Percentiles rank a stretch among this genome's conserved stretches.
Evolutionary conservation across 148 eudicot species (phyloP).

Genomic region (Pouteria glomerata): DNA sequence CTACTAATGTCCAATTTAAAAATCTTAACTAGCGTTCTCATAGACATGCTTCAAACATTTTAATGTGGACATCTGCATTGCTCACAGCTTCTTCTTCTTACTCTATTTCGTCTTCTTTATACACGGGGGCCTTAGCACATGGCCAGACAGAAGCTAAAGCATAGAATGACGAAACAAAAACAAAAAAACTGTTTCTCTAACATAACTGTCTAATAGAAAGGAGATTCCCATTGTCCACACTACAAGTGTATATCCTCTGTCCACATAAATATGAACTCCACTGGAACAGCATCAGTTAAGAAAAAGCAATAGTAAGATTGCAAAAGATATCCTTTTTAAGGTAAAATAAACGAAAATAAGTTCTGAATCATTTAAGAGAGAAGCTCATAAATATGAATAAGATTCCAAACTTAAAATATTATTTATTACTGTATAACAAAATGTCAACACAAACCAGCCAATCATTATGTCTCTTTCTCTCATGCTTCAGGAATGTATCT

Average conservation of each 20-base stretch:
- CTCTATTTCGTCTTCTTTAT: too few relatives aligned
- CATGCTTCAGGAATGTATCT: not conserved
- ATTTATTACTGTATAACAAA: not conserved
- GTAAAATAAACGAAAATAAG: not conserved
- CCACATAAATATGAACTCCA: not conserved
- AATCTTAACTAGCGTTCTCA: too few relatives aligned
- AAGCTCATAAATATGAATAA: not conserved
- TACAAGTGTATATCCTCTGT: not conserved
- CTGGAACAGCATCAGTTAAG: not conserved
- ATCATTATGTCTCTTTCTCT: not conserved
- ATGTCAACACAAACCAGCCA: not conserved
- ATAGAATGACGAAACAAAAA: not conserved
- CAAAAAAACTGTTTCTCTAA: not conserved
- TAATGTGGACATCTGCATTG: too few relatives aligned
- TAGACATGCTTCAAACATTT: too few relatives aligned
- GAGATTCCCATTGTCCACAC: not conserved
- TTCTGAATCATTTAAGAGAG: not conserved
- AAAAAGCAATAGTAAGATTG: not conserved
- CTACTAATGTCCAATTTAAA: too few relatives aligned
- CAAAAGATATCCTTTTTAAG: not conserved
- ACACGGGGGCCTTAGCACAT: too few relatives aligned
- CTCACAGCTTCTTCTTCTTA: too few relatives aligned
- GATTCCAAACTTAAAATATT: not conserved
- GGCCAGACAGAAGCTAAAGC: not conserved
- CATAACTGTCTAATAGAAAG: not conserved